Evolutionary conservation across 371 early-diverging fungal genomes (phyloP).

Genomic region (Neoconidiobolus thromboides): DNA sequence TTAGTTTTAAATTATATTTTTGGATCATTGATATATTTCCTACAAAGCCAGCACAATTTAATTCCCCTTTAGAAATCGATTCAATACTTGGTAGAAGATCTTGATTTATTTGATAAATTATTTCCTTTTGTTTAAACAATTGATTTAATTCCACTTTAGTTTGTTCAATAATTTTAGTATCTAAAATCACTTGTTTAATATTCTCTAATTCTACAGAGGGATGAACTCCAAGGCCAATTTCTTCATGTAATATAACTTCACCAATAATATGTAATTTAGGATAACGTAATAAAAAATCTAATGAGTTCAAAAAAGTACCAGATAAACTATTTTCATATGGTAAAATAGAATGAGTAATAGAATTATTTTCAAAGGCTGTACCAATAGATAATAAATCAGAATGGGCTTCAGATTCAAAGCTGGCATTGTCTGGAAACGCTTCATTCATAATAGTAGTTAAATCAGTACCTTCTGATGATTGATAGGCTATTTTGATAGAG

Average conservation of each 20-base stretch:
- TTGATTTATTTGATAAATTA: background rate
- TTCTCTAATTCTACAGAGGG: background rate
- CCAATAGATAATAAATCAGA: background rate
- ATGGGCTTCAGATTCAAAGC: too few species aligned
- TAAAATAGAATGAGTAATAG: background rate
- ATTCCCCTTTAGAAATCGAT: background rate
- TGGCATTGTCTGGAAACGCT: too few species aligned
- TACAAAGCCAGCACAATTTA: background rate
- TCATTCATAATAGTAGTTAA: too few species aligned
- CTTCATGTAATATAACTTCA: background rate
- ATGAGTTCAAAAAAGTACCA: background rate
- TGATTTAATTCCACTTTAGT: background rate
- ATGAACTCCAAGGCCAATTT: background rate
- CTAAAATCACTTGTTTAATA: background rate
- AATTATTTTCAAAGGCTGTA: background rate
- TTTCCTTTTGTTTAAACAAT: background rate
- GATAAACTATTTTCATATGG: background rate
- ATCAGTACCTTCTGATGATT: too few species aligned
- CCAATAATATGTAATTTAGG: background rate
- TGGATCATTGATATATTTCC: background rate
- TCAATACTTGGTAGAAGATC: background rate
- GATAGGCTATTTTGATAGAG: too few species aligned
- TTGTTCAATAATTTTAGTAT: background rate
- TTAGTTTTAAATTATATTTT: background rate
- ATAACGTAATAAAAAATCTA: background rate